Conservation (phyloP, 73 alveolate genomes). For the Blepharisma stoltei region DNA sequence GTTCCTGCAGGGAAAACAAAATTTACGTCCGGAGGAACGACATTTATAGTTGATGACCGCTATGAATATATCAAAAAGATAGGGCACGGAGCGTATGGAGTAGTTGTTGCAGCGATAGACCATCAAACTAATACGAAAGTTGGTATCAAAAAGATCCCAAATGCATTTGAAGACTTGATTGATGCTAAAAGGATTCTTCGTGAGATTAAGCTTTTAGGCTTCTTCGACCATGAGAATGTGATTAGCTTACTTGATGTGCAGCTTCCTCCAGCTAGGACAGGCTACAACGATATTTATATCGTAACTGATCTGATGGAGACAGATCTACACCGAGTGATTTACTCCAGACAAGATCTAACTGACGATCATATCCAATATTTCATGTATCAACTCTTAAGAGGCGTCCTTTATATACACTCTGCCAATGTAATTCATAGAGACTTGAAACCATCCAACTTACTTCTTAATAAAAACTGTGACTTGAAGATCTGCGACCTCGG, state of each 20-base stretch:
- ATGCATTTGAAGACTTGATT: conserved; percentile 72
- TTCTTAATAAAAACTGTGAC: conserved; percentile 68
- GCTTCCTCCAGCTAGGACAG: conserved; percentile 69
- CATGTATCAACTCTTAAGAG: conserved; percentile 60
- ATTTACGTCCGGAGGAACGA: conserved; percentile 19
- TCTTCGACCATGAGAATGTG: conserved; percentile 80
- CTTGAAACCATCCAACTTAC: conserved; percentile 61
- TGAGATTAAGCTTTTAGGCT: conserved; percentile 69
- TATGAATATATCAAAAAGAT: conserved; percentile 52
- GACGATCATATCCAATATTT: conserved; percentile 73
- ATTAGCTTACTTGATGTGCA: conserved; percentile 59
- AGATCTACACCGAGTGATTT: conserved; percentile 80
- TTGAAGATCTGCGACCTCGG: conserved; percentile 56
- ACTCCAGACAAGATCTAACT: conserved; percentile 61
- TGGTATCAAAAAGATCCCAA: conserved; percentile 83
- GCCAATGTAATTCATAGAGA: conserved; percentile 66
- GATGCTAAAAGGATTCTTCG: conserved; percentile 85
- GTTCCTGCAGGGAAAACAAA: background rate
- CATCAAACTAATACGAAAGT: conserved; percentile 71
- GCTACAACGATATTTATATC: conserved; percentile 80
- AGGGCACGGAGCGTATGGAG: conserved; percentile 88
- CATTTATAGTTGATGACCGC: conserved; percentile 48
- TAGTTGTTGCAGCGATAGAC: conserved; percentile 83
- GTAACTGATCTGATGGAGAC: conserved; percentile 90
- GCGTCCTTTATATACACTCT: conserved; percentile 58